phyloP scores from a whole-genome alignment of 352 stramenopile species.

The Elongisporangium anandrum region DNA sequence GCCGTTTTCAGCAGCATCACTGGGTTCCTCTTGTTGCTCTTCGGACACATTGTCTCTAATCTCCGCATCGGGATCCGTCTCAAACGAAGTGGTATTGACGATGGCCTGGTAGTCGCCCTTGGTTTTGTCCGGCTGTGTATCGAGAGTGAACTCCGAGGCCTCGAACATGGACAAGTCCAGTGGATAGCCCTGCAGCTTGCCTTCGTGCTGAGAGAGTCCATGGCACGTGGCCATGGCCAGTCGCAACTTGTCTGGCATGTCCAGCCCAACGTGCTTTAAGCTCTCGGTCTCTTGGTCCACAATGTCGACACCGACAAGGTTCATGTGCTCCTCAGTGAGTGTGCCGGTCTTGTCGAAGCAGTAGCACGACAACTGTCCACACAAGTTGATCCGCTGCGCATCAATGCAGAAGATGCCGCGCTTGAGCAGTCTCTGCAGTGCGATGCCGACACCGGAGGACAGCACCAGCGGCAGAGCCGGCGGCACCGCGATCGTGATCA shows the following conservation, averaged over 20 bases:
- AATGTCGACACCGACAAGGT: slow-evolving; percentile 30
- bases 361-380: slow-evolving; percentile 49
- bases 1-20: not conserved
- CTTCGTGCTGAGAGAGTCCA: slow-evolving; percentile 27
- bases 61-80: too few relatives aligned
- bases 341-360: slow-evolving; percentile 74
- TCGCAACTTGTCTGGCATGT: slow-evolving; percentile 7
- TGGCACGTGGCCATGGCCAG: slow-evolving; percentile 49
- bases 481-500: slow-evolving; percentile 47
- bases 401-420: slow-evolving; percentile 36
- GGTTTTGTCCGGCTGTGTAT: slow-evolving; percentile 13
- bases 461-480: slow-evolving; percentile 46
- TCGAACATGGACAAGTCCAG: slow-evolving; percentile 55
- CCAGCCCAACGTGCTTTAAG: not conserved
- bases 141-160: slow-evolving; percentile 20
- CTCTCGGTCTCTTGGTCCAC: not conserved
- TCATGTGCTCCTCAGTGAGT: slow-evolving; percentile 40
- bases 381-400: slow-evolving; percentile 40
- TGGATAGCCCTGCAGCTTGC: slow-evolving; percentile 31
- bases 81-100: not conserved
- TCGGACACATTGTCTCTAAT: too few relatives aligned
- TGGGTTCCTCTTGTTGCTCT: too few relatives aligned
- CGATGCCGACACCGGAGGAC: slow-evolving; percentile 38
- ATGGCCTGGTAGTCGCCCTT: slow-evolving; percentile 13
- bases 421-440: slow-evolving; percentile 27